These are phyloP conservation scores for Vaccinium macrocarpon DNA, from an alignment of 148 eudicot species.

Conservation along the genomic window DNA sequence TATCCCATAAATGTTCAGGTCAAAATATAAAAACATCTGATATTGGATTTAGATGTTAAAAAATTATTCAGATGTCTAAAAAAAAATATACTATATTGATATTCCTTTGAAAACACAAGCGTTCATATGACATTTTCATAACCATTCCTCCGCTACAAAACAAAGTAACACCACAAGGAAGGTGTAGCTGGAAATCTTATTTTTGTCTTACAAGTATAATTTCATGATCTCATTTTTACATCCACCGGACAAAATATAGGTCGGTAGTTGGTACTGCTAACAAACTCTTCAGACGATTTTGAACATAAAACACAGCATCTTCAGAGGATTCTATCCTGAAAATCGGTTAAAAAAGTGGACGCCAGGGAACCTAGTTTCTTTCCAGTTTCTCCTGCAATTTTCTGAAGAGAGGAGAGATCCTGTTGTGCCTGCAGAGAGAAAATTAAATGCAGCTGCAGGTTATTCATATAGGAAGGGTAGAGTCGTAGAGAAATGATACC, in stretches of 20 bases:
- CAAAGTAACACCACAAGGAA: slow-evolving; percentile 1
- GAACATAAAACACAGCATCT: background rate
- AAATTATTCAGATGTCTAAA: too few species aligned
- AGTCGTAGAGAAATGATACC: background rate
- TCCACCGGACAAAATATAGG: slow-evolving; percentile 17
- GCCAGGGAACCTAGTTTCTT: slow-evolving; percentile 79
- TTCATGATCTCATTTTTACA: slow-evolving; percentile 26
- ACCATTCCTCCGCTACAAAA: slow-evolving; percentile 6
- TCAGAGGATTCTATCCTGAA: slow-evolving; percentile 86
- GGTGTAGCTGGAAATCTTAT: slow-evolving; percentile 17
- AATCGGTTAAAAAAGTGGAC: slow-evolving; percentile 57
- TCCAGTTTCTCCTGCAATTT: slow-evolving; percentile 95
- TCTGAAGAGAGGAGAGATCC: slow-evolving; percentile 84
- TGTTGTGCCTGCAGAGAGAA: slow-evolving; percentile 72
- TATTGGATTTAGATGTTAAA: background rate
- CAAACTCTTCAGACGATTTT: slow-evolving; percentile 22
- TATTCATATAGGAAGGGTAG: background rate
- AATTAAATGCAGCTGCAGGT: background rate
- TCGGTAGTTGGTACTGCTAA: slow-evolving; percentile 25
- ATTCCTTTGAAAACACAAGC: slow-evolving; percentile 4
- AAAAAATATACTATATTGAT: too few species aligned
- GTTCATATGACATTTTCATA: background rate
- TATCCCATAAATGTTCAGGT: background rate
- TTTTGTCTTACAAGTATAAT: slow-evolving; percentile 29
- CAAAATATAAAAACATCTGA: background rate